Evolutionary conservation across 1,284 basidiomycete species (phyloP).

Genomic region (Inonotus hispidus): DNA sequence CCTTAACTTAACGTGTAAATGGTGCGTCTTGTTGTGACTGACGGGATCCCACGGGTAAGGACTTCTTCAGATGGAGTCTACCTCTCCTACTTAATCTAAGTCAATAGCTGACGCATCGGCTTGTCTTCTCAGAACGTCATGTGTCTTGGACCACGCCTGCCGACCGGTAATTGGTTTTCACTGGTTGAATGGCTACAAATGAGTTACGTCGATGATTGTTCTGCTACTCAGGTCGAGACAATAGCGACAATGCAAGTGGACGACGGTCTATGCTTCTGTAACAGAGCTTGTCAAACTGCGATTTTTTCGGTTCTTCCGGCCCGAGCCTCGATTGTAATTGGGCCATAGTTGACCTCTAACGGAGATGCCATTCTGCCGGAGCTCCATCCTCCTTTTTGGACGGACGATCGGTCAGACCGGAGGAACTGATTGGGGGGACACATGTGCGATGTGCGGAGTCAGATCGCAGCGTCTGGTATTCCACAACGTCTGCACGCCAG

Average conservation of each 20-base stretch:
- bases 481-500: neutral
- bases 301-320: neutral
- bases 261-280: neutral
- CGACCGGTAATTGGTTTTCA: neutral
- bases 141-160: neutral
- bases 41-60: neutral
- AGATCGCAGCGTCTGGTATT: neutral
- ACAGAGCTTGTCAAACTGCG: neutral
- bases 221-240: neutral
- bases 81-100: neutral
- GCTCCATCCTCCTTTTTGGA: neutral
- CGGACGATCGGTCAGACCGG: slow-evolving; percentile 8
- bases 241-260: too few relatives aligned
- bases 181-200: neutral
- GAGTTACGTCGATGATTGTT: neutral
- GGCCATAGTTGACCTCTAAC: neutral
- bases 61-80: neutral
- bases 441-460: neutral
- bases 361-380: neutral
- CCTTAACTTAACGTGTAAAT: neutral
- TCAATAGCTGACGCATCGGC: neutral
- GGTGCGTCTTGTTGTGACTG: neutral
- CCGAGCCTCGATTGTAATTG: neutral
- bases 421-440: neutral
- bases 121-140: neutral